Evolutionary conservation across 306 rosid genomes (phyloP).

Genomic region (Quercus aquifolioides): DNA sequence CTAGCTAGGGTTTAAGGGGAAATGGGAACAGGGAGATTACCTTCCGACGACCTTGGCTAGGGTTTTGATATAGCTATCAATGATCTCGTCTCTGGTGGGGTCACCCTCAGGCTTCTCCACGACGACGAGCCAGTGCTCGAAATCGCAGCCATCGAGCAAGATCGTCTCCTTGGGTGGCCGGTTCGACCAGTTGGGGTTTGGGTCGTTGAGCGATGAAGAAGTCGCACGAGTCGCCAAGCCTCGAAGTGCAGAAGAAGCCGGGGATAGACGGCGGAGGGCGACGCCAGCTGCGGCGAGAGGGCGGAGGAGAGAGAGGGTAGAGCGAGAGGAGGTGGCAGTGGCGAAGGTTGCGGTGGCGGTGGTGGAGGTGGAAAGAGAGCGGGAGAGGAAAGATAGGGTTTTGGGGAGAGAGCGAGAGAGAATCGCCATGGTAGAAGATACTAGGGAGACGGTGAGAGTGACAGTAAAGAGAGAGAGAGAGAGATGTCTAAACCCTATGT

Average conservation of each 20-base stretch:
- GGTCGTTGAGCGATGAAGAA: conserved; percentile 84
- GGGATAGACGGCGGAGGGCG: conserved; percentile 15
- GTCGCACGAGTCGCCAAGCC: conserved; percentile 70
- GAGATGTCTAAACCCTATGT: too few species aligned
- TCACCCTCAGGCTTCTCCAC: conserved; percentile 83
- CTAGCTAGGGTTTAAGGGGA: too few species aligned
- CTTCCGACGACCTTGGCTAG: conserved; percentile 69
- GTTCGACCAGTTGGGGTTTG: conserved; percentile 90
- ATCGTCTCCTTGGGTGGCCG: conserved; percentile 95
- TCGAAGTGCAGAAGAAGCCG: conserved; percentile 17
- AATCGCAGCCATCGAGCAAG: conserved; percentile 92
- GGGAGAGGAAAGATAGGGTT: conserved; percentile 39
- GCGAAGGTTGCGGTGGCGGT: conserved; percentile 15
- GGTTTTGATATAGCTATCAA: conserved; percentile 72
- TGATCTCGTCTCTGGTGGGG: conserved; percentile 72
- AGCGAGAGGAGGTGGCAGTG: conserved; percentile 15
- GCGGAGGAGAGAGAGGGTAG: conserved; percentile 53
- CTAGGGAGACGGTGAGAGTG: too few species aligned
- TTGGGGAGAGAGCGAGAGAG: conserved; percentile 55
- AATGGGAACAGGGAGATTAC: conserved; percentile 19
- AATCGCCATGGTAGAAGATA: conserved; percentile 56
- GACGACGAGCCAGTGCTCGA: conserved; percentile 96
- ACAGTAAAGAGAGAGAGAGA: not conserved
- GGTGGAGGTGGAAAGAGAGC: conserved; percentile 34
- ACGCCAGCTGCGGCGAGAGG: conserved; percentile 47